Percentiles rank a stretch among this genome's conserved stretches.
These are phyloP conservation scores for Trichoderma sp. DNA, from an alignment of 2,329 filamentous ascomycete genomes.

Conservation along the genomic window DNA sequence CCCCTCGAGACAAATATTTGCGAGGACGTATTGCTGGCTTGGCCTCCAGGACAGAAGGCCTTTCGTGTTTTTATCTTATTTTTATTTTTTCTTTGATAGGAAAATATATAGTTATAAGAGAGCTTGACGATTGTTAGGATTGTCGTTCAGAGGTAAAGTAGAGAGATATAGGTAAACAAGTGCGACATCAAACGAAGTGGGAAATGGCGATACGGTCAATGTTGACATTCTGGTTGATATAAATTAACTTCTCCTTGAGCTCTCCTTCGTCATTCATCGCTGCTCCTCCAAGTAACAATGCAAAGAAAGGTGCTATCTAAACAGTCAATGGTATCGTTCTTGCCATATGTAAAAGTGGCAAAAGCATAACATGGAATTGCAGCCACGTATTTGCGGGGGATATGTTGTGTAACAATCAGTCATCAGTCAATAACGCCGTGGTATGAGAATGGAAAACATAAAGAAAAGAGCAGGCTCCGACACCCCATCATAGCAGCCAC, in stretches of 20 bases:
- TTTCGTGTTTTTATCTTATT: background rate
- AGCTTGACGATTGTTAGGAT: background rate
- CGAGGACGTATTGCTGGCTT: conserved; percentile 27
- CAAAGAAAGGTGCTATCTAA: conserved; percentile 16
- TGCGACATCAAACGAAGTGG: background rate
- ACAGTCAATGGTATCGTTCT: conserved; percentile 17
- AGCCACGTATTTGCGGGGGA: background rate
- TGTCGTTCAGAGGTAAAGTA: background rate
- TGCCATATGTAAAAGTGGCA: conserved; percentile 9
- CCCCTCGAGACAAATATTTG: conserved; percentile 31
- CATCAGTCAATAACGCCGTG: conserved; percentile 11
- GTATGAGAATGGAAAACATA: background rate
- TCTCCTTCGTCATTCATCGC: background rate
- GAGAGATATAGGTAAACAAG: background rate
- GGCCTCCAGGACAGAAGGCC: conserved; percentile 18
- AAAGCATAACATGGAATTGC: background rate
- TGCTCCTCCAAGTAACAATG: conserved; percentile 7
- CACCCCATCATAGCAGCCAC: background rate
- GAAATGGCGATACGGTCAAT: conserved; percentile 5
- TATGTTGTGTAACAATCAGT: background rate
- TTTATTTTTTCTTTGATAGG: background rate
- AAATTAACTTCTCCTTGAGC: background rate
- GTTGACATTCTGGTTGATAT: background rate
- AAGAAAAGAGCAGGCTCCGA: background rate
- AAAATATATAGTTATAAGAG: background rate